Evolutionary conservation across 2,329 filamentous ascomycete species (phyloP).

Genomic region (Stromatinia cepivora): DNA sequence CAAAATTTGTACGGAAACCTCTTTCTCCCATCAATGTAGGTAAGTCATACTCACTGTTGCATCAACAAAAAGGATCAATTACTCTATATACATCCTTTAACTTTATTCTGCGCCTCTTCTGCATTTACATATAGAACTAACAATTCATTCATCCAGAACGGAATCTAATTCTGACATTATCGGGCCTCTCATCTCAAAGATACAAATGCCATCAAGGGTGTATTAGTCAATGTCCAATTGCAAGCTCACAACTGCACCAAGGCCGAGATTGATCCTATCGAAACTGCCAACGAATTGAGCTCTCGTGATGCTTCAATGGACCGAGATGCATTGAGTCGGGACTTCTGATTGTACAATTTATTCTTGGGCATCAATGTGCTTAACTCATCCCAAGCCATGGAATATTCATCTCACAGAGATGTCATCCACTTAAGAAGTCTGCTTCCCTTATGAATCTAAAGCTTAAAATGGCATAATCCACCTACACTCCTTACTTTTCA

Average conservation of each 20-base stretch:
- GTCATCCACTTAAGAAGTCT: neutral
- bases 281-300: slow-evolving; percentile 8
- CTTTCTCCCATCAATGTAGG: neutral
- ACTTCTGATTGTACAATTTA: neutral
- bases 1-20: neutral
- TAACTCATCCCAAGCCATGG: neutral
- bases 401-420: neutral
- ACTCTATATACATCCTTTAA: neutral
- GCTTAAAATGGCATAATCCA: neutral
- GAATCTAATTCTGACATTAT: neutral
- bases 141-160: neutral
- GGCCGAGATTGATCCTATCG: slow-evolving; percentile 11
- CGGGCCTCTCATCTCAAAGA: neutral
- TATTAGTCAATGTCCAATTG: neutral
- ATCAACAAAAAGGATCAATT: neutral
- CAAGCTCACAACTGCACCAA: neutral
- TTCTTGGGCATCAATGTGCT: slow-evolving; percentile 20
- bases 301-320: slow-evolving; percentile 3
- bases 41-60: neutral
- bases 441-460: neutral
- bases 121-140: too few species aligned
- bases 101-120: neutral
- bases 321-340: slow-evolving; percentile 9
- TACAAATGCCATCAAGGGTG: neutral
- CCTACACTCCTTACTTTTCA: neutral